Evolutionary conservation across 2,329 filamentous ascomycete species (phyloP).

Genomic region (Periconia sp.): DNA sequence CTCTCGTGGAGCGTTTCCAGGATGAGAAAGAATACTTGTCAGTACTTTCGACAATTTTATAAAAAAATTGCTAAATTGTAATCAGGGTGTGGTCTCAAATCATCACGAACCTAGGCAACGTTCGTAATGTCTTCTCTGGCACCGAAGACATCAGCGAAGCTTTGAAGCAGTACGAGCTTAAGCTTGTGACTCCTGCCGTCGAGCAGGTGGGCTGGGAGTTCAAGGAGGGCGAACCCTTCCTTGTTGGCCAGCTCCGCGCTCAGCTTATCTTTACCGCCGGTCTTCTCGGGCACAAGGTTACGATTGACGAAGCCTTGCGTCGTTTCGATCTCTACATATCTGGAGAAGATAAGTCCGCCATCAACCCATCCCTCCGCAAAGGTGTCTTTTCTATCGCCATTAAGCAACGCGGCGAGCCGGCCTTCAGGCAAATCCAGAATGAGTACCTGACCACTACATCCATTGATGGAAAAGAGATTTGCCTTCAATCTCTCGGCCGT

Average conservation of each 20-base stretch:
- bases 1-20: constrained; percentile 83
- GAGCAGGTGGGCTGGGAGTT: constrained; percentile 88
- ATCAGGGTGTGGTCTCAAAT: constrained; percentile 83
- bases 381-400: constrained; percentile 83
- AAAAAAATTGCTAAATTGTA: constrained; percentile 9
- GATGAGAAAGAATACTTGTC: constrained; percentile 80
- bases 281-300: constrained; percentile 74
- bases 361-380: constrained; percentile 81
- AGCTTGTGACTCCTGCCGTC: constrained; percentile 75
- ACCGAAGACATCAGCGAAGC: constrained; percentile 74
- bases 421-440: constrained; percentile 77
- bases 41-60: constrained; percentile 24
- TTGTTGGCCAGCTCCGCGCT: constrained; percentile 81
- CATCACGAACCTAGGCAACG: constrained; percentile 73
- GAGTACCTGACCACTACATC: constrained; percentile 84
- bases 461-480: constrained; percentile 90
- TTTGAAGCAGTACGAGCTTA: constrained; percentile 78
- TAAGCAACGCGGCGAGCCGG: constrained; percentile 71
- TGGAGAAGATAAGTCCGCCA: constrained; percentile 67
- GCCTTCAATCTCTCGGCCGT: constrained; percentile 75
- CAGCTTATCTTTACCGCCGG: constrained; percentile 79
- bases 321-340: constrained; percentile 82
- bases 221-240: constrained; percentile 76
- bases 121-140: constrained; percentile 85
- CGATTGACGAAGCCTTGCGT: constrained; percentile 74